Base-by-base conservation (phyloP, 495 filamentous ascomycete species). In the Cercophora sp. region DNA sequence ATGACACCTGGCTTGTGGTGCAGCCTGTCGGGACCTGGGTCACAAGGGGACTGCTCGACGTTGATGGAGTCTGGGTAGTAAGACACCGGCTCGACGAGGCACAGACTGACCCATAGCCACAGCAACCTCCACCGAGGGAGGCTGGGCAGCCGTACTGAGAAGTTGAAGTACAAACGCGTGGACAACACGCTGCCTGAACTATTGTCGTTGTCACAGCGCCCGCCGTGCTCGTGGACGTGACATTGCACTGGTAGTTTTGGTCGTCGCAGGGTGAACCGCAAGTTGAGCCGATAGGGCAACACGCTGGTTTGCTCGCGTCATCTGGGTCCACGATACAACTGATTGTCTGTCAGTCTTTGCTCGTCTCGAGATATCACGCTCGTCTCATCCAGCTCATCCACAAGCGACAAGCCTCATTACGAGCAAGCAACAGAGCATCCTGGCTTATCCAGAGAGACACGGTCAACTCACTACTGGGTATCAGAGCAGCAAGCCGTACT, bases 1-100 rank as follows among this genome's bases (percentile, higher is more conserved):
- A 91, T 43, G 80, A 68, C 51, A 88, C 86, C 67, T 86, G 89
- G 6, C 85, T 84, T 1, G 81, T 83, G 2, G 84, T 87, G 59
- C 89, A 94, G 54, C 76, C 67, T 2, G 70, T 53, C 5, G 70
- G 71, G 18, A 70, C 67, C 22, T 58, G 22, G 3, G 62, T 24
- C 6, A 68, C 62, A 13, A 65, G 8, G 1, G 56, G 29, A 11
- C 37, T 31, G 1, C 53, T 19, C 8, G 65, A 52, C 8, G 67
- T 40, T 11, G 55, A 36, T 9, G 64, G 39, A 19, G 52, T 41
- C 15, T 55, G 31, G 15, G 69, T 64, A 19, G 35, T 44, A 5
- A 70, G 23, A 48, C 73, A 77, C 1, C 11, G 0, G 0, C 41
- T 22, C 13, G 25, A 24, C 2, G 61, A 39, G 18, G 24, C 64